Evolutionary conservation across 2,329 filamentous ascomycete genomes (phyloP), one percentile per base, ranked within the genome.

Genomic region (Teratosphaeria viscida): DNA sequence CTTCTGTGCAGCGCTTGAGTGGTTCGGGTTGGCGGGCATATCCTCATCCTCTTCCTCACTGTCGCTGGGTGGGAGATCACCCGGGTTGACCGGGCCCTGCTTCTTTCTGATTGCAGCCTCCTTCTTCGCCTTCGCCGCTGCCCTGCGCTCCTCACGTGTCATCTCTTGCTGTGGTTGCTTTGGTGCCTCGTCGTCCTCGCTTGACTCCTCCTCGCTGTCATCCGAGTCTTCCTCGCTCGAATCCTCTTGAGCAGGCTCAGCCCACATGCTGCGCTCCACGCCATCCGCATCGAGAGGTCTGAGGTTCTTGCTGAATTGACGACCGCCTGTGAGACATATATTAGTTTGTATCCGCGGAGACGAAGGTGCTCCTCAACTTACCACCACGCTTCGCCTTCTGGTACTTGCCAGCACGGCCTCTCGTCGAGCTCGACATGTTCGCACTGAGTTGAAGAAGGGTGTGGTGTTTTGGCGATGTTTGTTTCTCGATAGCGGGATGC

Each of bases 371-470:
- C 57, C 23, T 26, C 5, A 39, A 39, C 82, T 68, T 77, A 92
- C 92, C 92, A 82, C 92, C 92, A 77, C 92, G 84, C 68, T 90
- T 91, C 67, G 88, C 90, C 80, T 96, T 97, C 79, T 85, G 89
- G 76, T 92, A 96, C 78, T 97, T 97, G 76, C 92, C 90, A 70
- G 88, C 91, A 72, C 92, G 88, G 68, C 90, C 91, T 73, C 90
- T 74, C 66, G 75, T 74, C 67, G 75, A 74, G 62, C 66, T 70
- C 62, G 86, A 79, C 74, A 81, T 60, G 19, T 39, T 37, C 10
- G 43, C 19, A 7, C 5, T 49, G 16, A 5, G 49, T n/a, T 12
- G 16, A 56, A 16, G 26, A 23, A 32, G 54, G 12, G 5, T 8
- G 5, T n/a, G 16, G 34, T 54, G 27, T n/a, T 19, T 32, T 23